Evolutionary conservation across 225 moss, liverwort and hornwort genomes (phyloP).

Genomic region (Polytrichum commune): DNA sequence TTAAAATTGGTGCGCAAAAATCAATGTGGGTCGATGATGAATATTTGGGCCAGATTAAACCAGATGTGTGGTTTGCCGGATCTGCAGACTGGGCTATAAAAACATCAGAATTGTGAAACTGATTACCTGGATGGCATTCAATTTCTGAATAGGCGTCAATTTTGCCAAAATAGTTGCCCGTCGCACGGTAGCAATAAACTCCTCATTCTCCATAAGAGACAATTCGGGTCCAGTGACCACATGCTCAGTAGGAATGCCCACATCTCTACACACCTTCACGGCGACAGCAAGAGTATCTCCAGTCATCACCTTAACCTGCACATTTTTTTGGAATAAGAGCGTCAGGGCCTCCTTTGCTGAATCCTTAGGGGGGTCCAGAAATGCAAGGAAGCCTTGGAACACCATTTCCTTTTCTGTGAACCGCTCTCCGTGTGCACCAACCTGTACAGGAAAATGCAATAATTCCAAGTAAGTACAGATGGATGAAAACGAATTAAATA

Average conservation of each 20-base stretch:
- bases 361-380: conserved; percentile 29
- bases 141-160: conserved; percentile 29
- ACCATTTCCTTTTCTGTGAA: conserved; percentile 21
- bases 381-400: conserved; percentile 29
- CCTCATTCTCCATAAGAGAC: conserved; percentile 20
- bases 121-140: conserved; percentile 23
- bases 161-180: conserved; percentile 28
- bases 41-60: no score
- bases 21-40: no score
- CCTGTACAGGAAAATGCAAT: neutral
- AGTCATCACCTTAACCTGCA: conserved; percentile 26
- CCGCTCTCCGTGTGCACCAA: neutral
- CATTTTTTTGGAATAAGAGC: conserved; percentile 11
- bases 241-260: conserved; percentile 30
- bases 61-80: no score
- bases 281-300: conserved; percentile 34
- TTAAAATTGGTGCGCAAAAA: no score
- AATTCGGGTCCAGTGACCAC: conserved; percentile 19
- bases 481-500: no score
- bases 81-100: no score
- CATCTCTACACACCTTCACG: conserved; percentile 34
- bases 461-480: no score
- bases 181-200: conserved; percentile 17
- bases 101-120: no score
- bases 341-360: conserved; percentile 25